Conservation (phyloP, 179 eudicot species). For the Pouteria campechiana region DNA sequence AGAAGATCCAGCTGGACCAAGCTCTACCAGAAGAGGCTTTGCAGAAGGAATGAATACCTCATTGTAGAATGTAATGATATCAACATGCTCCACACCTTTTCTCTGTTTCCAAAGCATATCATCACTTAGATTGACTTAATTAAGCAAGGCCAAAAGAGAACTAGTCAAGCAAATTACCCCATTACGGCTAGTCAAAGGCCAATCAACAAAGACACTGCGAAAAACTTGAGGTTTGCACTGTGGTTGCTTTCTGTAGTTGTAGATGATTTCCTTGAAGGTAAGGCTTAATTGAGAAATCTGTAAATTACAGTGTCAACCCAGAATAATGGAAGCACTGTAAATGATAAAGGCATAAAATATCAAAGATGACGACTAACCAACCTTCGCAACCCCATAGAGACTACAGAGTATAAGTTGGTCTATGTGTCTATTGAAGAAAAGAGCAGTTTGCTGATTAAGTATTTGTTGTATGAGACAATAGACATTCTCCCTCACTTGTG, state of each 20-base stretch:
- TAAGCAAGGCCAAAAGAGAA: background rate
- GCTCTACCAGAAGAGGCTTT: conserved; percentile 80
- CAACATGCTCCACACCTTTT: conserved; percentile 76
- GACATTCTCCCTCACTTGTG: conserved; percentile 67
- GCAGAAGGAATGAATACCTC: conserved; percentile 76
- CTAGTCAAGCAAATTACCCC: conserved; percentile 37
- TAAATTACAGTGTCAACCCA: conserved; percentile 6
- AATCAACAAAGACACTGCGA: conserved; percentile 79
- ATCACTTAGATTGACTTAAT: conserved; percentile 7
- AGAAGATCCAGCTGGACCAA: conserved; percentile 40
- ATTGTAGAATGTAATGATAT: conserved; percentile 90
- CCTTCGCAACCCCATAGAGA: conserved; percentile 97
- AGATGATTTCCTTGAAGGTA: conserved; percentile 74
- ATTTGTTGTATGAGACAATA: conserved; percentile 79
- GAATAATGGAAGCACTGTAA: background rate
- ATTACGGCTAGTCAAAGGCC: conserved; percentile 53
- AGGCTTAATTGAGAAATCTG: conserved; percentile 78
- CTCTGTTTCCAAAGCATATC: conserved; percentile 33
- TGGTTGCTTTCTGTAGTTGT: conserved; percentile 85
- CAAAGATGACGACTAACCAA: conserved; percentile 12
- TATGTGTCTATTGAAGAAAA: conserved; percentile 78
- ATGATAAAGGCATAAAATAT: background rate
- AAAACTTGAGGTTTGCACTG: conserved; percentile 86
- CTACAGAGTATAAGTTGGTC: conserved; percentile 93
- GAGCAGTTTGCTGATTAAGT: conserved; percentile 54